These are phyloP conservation scores for Anethum foeniculum DNA, from an alignment of 140 eudicot species.

Conservation along the genomic window DNA sequence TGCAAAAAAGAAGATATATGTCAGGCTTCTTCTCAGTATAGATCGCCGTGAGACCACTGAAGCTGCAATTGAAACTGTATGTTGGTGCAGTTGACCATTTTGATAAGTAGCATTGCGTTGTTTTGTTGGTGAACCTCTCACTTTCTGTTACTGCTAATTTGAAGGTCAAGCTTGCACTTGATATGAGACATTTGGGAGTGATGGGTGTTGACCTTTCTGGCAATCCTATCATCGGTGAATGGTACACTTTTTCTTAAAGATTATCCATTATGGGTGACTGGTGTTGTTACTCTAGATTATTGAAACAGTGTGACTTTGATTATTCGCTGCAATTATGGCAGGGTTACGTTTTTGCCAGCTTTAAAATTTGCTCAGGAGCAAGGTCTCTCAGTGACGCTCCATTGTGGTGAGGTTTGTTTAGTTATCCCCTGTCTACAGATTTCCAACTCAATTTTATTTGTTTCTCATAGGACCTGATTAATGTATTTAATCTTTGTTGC, in stretches of 20 bases:
- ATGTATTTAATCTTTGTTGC: constrained; percentile 36
- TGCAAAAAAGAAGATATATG: constrained; percentile 50
- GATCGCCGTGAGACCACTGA: constrained; percentile 82
- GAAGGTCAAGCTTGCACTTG: constrained; percentile 83
- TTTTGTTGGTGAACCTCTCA: neutral
- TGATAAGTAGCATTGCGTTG: constrained; percentile 9
- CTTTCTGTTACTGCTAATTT: constrained; percentile 17
- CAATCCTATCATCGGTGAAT: constrained; percentile 80
- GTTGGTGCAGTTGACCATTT: constrained; percentile 16
- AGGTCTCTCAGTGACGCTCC: constrained; percentile 78
- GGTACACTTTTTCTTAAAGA: constrained; percentile 30
- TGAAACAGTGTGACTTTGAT: neutral
- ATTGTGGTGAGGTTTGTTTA: constrained; percentile 85
- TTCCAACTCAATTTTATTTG: neutral
- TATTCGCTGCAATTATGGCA: constrained; percentile 20
- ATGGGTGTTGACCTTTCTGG: constrained; percentile 97
- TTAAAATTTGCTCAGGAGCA: constrained; percentile 70
- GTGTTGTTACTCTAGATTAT: neutral
- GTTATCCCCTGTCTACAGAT: constrained; percentile 6
- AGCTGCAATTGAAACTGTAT: constrained; percentile 94
- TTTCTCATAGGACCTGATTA: constrained; percentile 19
- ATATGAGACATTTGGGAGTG: constrained; percentile 71
- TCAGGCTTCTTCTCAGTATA: constrained; percentile 81
- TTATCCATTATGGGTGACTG: neutral
- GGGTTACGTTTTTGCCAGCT: constrained; percentile 77